Percentiles rank a stretch among this genome's conserved stretches.
These are phyloP conservation scores for Monosporascus ibericus DNA, from an alignment of 2,329 filamentous ascomycete species.

Conservation along the genomic window DNA sequence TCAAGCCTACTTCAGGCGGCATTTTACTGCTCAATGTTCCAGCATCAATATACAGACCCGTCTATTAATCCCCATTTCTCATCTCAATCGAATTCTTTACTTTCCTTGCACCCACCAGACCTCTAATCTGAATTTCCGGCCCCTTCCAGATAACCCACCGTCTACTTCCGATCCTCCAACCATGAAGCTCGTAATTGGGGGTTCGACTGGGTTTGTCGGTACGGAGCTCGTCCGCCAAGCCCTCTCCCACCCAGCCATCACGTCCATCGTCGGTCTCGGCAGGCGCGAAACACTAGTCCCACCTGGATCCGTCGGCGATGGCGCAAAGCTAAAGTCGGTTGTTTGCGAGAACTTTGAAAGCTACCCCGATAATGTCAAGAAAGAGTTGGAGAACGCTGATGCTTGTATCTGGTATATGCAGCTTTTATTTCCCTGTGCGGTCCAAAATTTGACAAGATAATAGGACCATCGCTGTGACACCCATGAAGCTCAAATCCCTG, in stretches of 20 bases:
- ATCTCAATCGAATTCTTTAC: too few relatives aligned
- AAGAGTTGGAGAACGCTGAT: constrained; percentile 24
- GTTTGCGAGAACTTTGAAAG: constrained; percentile 25
- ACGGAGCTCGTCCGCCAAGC: constrained; percentile 29
- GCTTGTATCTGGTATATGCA: constrained; percentile 30
- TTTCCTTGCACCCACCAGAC: too few relatives aligned
- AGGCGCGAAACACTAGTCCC: constrained; percentile 14
- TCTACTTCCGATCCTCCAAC: background rate
- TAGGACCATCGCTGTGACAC: constrained; percentile 27
- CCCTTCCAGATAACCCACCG: too few relatives aligned
- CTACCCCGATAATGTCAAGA: constrained; percentile 25
- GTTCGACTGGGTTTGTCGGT: constrained; percentile 28
- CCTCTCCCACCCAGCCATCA: constrained; percentile 20
- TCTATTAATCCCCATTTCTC: too few relatives aligned
- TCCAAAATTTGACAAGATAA: background rate
- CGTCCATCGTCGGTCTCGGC: constrained; percentile 23
- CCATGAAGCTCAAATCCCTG: constrained; percentile 15
- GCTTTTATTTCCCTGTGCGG: background rate
- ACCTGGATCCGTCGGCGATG: background rate
- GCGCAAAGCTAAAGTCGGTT: constrained; percentile 23
- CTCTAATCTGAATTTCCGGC: too few relatives aligned
- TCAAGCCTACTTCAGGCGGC: too few relatives aligned
- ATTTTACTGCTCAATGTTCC: too few relatives aligned
- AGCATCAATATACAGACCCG: too few relatives aligned
- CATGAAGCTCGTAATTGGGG: constrained; percentile 31